phyloP scores from a whole-genome alignment of 1,284 basidiomycete genomes.

The Rhodotorula sp. region DNA sequence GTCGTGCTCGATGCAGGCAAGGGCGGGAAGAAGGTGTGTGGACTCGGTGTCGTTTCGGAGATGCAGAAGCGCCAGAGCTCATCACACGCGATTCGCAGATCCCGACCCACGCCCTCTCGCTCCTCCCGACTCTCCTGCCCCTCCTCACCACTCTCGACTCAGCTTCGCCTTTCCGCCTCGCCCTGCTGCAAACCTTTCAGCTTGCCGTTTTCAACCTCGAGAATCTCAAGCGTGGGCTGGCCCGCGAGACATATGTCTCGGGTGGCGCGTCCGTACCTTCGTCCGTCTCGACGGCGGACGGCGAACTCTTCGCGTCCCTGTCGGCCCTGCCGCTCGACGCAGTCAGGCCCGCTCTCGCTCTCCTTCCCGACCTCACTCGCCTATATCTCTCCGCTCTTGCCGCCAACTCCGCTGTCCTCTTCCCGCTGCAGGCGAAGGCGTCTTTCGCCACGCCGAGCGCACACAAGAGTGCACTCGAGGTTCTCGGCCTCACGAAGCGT shows the following conservation, averaged over 20 bases:
- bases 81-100: constrained; percentile 6
- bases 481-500: constrained; percentile 33
- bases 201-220: constrained; percentile 40
- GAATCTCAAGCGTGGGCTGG: constrained; percentile 37
- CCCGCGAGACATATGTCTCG: constrained; percentile 35
- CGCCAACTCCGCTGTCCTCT: constrained; percentile 22
- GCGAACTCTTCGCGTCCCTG: constrained; percentile 26
- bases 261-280: neutral
- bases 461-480: constrained; percentile 35
- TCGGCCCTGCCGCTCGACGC: neutral
- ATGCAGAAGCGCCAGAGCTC: neutral
- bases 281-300: constrained; percentile 15
- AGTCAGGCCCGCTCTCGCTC: neutral
- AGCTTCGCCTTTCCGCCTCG: neutral
- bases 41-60: too few species aligned
- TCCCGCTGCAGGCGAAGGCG: constrained; percentile 37
- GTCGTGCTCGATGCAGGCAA: constrained; percentile 32
- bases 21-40: constrained; percentile 37
- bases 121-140: constrained; percentile 30
- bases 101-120: constrained; percentile 27
- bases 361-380: constrained; percentile 18
- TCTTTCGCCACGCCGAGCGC: constrained; percentile 38
- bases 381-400: constrained; percentile 32
- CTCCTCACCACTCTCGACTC: constrained; percentile 15
- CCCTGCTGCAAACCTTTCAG: constrained; percentile 31